Base-by-base conservation (phyloP, 2,329 filamentous ascomycete genomes). In the Amylocarpus encephaloides region DNA sequence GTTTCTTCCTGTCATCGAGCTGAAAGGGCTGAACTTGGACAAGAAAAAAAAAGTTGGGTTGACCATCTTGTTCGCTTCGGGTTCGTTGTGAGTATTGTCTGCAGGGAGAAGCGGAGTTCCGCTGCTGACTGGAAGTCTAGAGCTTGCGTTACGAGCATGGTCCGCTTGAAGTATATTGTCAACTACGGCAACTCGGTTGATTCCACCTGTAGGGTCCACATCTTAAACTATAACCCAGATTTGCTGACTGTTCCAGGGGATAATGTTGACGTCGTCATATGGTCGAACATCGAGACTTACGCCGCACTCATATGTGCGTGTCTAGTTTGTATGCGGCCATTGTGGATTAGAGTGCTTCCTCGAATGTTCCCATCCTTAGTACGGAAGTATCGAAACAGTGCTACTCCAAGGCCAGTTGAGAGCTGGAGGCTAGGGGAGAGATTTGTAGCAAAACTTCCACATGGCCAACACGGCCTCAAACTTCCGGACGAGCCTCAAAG, bases 31-130 rank as follows among this genome's bases (percentile, higher is more conserved):
- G 73, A 77, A 77, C 22, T 67, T 86, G 12, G 80, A 81, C 1
- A 71, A 66, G 51, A 84, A 80, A 55, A 82, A 86, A 59, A 86
- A 85, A 66, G 73, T 79, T 18, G 84, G 84, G 19, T 64, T 86
- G 15, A 72, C 83, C 39, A 67, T 85, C 42, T 84, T 83, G 1
- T 86, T 87, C 63, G 77, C 79, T 54, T 79, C 84, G 49, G 83
- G 82, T 54, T 73, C 80, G 36, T 85, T 86, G 61, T 82, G 80
- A 29, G 77, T 78, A 1, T 18, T 3, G 13, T 7, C 10, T 1
- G 19, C 16, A 7, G 15, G 1, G n/a, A 33, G 6, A 10, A 12
- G 13, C 2, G 19, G 6, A 16, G 29, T 33, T 3, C 12, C 5
- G 13, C 26, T 13, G n/a, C 54, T 54, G 48, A 57, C 42, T 26